These are phyloP conservation scores for Talaromyces islandicus DNA, from an alignment of 2,329 filamentous ascomycete genomes.

Conservation along the genomic window DNA sequence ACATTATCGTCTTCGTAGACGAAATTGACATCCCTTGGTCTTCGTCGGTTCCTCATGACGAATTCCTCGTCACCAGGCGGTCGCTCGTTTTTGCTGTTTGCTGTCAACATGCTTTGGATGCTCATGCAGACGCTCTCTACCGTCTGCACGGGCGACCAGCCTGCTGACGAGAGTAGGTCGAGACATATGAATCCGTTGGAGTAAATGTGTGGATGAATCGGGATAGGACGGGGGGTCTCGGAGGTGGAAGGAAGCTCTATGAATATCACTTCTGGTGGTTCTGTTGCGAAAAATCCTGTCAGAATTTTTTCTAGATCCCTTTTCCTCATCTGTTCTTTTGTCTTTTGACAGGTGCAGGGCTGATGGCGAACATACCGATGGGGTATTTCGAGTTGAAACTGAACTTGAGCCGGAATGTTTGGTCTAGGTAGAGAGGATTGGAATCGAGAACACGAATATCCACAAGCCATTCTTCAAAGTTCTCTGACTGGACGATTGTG, in stretches of 20 bases:
- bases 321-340: background rate
- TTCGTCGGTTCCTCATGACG: constrained; percentile 68
- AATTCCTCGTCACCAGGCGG: constrained; percentile 89
- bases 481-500: constrained; percentile 70
- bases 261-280: constrained; percentile 93
- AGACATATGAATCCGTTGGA: constrained; percentile 98
- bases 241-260: constrained; percentile 48
- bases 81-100: constrained; percentile 85
- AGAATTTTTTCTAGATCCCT: background rate
- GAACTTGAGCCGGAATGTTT: constrained; percentile 82
- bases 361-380: constrained; percentile 58
- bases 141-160: constrained; percentile 95
- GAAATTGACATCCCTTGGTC: constrained; percentile 86
- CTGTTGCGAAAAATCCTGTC: constrained; percentile 42
- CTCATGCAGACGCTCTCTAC: constrained; percentile 97
- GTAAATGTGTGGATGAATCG: constrained; percentile 96
- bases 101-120: constrained; percentile 95
- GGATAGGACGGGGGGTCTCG: constrained; percentile 56
- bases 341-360: background rate
- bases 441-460: constrained; percentile 86
- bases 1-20: constrained; percentile 87
- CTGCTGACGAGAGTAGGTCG: constrained; percentile 77
- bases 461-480: constrained; percentile 84
- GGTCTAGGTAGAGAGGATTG: constrained; percentile 78
- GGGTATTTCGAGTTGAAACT: constrained; percentile 79